Percentiles rank a stretch among this genome's conserved stretches.
Evolutionary conservation across 1,139 yeast species (phyloP).

Genomic region (Geotrichum cucujoidarum): DNA sequence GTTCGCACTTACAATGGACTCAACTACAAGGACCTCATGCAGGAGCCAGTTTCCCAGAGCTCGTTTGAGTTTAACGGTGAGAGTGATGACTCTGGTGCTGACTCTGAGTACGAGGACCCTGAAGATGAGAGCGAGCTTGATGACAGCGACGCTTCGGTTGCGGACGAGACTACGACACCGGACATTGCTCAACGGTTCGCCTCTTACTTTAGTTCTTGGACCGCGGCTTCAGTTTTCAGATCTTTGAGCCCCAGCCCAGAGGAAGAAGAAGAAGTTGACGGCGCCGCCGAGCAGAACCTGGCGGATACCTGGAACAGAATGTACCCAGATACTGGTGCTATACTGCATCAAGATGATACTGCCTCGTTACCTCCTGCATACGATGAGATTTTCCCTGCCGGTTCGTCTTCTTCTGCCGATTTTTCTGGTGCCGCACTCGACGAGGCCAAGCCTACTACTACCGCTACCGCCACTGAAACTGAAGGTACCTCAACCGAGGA

Average conservation of each 20-base stretch:
- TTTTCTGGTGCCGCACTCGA: slow-evolving; percentile 32
- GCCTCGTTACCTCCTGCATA: slow-evolving; percentile 51
- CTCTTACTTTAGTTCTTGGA: slow-evolving; percentile 13
- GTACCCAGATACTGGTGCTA: slow-evolving; percentile 15
- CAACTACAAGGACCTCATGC: slow-evolving; percentile 48
- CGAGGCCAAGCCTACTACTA: slow-evolving; percentile 16
- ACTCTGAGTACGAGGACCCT: slow-evolving; percentile 34
- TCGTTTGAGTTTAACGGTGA: slow-evolving; percentile 17
- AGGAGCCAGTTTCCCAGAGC: slow-evolving; percentile 10
- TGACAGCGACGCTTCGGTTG: no score
- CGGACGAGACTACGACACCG: slow-evolving; percentile 30
- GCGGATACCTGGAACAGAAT: slow-evolving; percentile 8
- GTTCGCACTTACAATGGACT: slow-evolving; percentile 51
- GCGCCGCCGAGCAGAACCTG: background rate
- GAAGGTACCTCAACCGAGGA: slow-evolving; percentile 23
- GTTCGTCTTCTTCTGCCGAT: slow-evolving; percentile 41
- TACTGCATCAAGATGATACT: slow-evolving; percentile 1
- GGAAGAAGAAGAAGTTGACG: slow-evolving; percentile 1
- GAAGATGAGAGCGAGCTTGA: slow-evolving; percentile 21
- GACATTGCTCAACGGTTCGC: slow-evolving; percentile 17
- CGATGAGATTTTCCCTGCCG: slow-evolving; percentile 75
- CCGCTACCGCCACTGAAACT: slow-evolving; percentile 21
- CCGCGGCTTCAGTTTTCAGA: slow-evolving; percentile 8
- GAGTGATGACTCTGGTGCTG: slow-evolving; percentile 18
- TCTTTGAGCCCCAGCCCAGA: background rate